These are phyloP conservation scores for Nemania serpens DNA, from an alignment of 2,329 filamentous ascomycete genomes.

Conservation along the genomic window DNA sequence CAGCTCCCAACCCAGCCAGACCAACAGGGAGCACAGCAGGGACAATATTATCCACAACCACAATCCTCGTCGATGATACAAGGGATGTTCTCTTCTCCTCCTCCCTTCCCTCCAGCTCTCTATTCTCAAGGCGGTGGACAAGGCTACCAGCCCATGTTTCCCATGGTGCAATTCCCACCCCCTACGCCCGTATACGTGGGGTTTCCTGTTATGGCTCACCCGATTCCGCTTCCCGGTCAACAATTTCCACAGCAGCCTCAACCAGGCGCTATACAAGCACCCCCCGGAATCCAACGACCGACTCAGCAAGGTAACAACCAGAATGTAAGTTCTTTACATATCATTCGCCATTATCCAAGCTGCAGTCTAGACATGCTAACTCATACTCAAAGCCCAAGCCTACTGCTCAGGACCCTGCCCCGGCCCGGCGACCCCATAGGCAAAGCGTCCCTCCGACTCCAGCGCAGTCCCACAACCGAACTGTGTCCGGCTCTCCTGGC, in stretches of 20 bases:
- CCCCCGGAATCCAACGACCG: neutral
- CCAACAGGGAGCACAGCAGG: neutral
- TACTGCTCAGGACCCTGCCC: neutral
- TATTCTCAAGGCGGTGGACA: neutral
- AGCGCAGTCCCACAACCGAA: neutral
- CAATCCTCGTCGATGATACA: neutral
- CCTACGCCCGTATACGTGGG: neutral
- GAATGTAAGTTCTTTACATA: neutral
- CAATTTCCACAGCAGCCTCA: neutral
- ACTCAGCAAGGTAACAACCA: neutral
- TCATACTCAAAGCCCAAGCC: neutral
- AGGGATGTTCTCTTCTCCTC: neutral
- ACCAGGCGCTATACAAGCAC: neutral
- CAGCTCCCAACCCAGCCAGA: neutral
- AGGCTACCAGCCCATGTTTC: neutral
- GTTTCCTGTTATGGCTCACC: neutral
- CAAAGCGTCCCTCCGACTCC: neutral
- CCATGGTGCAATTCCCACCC: neutral
- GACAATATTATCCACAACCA: neutral
- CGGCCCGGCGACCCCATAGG: neutral
- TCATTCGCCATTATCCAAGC: neutral
- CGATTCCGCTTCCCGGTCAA: neutral
- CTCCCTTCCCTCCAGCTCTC: neutral
- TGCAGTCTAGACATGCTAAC: neutral
- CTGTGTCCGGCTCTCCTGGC: neutral